A percentile compares a stretch with the other conserved stretches of the same genome.
phyloP scores from a whole-genome alignment of 768 basidiomycete genomes.

The Boletus tomentosulus region DNA sequence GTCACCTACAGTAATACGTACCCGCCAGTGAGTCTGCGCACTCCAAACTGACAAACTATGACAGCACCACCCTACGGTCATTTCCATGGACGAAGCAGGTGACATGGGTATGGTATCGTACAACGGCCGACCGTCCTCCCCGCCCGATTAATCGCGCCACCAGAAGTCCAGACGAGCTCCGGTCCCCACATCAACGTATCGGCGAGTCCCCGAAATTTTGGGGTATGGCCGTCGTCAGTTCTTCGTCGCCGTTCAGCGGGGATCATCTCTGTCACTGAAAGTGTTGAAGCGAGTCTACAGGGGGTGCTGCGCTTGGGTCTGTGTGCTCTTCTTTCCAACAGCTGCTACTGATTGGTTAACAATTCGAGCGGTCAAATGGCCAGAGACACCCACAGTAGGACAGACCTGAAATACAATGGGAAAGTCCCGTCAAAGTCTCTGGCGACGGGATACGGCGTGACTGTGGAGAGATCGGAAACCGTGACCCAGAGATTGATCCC shows the following conservation, averaged over 20 bases:
- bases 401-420: slow-evolving; percentile 3
- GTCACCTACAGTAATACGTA: background rate
- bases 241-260: background rate
- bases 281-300: background rate
- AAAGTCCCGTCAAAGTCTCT: slow-evolving; percentile 1
- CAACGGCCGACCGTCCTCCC: background rate
- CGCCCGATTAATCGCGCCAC: background rate
- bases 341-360: background rate
- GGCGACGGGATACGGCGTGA: background rate
- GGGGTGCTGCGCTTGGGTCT: background rate
- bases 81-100: background rate
- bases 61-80: background rate
- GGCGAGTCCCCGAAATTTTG: background rate
- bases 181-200: background rate
- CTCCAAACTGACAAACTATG: slow-evolving; percentile 1
- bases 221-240: background rate
- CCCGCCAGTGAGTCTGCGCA: background rate
- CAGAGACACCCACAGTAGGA: background rate
- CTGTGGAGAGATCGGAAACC: background rate
- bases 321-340: slow-evolving; percentile 6
- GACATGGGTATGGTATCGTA: background rate
- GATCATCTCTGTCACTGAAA: slow-evolving; percentile 1
- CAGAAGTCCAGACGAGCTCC: background rate
- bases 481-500: background rate
- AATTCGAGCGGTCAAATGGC: background rate